Evolutionary conservation across 805 yeast species (phyloP), one percentile per base, ranked within the genome.

Genomic region (Cyberlindnera saturnus): DNA sequence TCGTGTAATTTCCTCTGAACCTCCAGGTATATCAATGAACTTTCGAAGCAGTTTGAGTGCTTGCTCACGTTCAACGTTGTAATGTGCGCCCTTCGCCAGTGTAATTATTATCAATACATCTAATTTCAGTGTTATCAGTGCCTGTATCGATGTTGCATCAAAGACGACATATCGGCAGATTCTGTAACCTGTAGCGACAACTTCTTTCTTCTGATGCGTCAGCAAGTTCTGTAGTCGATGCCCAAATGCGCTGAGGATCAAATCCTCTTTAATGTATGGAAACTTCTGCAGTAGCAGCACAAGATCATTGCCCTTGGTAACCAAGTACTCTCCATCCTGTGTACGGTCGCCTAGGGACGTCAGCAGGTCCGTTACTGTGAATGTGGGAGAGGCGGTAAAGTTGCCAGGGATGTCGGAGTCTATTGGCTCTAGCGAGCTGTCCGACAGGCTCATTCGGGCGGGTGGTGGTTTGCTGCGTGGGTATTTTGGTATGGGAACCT

Each of bases 181-280:
- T 39, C 95, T 69, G 60, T 80, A 88, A 0, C 90, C 96, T 2
- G 88, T 74, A 0, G 90, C 84, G 7, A 82, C 71, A 1, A 86
- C 82, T 44, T 78, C 81, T 26, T 80, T 70, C 38, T 75, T 71
- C 6, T 68, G 69, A 52, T 77, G 79, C 23, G 77, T 65, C 17
- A 90, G 61, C 57, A 88, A 67, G 17, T 73, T 71, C 52, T 80
- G 85, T 10, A 90, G 69, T 29, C 79, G 64, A 40, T 69, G 69
- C 20, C 84, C 67, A 41, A 82, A 74, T 1, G 79, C 75, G 17
- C 76, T 69, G 15, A 83, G 57, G 3, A 74, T 80, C 28, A 90
- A 65, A 40, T 87, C 95, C 30, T 74, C 67, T 53, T 79, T 78
- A 30, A 88, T 65, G 23, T 70, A 66, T 0, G 90, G 85, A 53